Base-by-base conservation (phyloP, 2,329 filamentous ascomycete species). In the Venturiaceae sp. region DNA sequence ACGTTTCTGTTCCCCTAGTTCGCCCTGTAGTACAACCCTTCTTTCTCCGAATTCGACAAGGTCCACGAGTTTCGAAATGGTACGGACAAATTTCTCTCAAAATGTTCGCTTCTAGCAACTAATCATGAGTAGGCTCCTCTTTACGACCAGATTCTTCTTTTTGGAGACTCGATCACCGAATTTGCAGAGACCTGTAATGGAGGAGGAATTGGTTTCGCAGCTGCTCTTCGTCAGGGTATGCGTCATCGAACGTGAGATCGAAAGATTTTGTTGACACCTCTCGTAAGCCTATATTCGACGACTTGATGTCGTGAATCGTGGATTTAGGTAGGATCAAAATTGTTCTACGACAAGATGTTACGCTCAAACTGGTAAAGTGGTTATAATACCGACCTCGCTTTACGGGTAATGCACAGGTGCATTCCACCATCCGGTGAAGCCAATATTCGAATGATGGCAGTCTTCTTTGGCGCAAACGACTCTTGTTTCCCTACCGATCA, bases 391-490 rank as follows among this genome's bases (percentile, higher is more conserved):
- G 78, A 80, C 36, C 85, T 95, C 70, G 86, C 85, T 11, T 72
- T 95, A 60, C 75, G 82, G 60, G 78, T 87, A 44, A 75, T 96
- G 5, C 80, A 86, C 0, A 74, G 83, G 44, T 81, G 94, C 63
- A 83, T 96, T 63, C 86, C 83, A 84, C 1, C 76, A 80, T 1
- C 71, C 78, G 26, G 80, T 79, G 30, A 81, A 79, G 66, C 79
- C 92, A 59, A 81, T 83, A 60, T 86, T 88, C 65, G 53, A 11
- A 21, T 59, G 9, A 71, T 92, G 53, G 57, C 87, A 39, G 74
- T 96, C 60, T 86, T 95, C 63, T 85, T 96, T 61, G 94, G 94
- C 19, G 90, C 94, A 64, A 97, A 99, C 69, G 94, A 97, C 72
- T 86, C 92, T 3, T 85, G 85, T 58, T 71, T 95, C 3, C 80